phyloP scores from a whole-genome alignment of 2,329 filamentous ascomycete species.

The Phialophora expanda region DNA sequence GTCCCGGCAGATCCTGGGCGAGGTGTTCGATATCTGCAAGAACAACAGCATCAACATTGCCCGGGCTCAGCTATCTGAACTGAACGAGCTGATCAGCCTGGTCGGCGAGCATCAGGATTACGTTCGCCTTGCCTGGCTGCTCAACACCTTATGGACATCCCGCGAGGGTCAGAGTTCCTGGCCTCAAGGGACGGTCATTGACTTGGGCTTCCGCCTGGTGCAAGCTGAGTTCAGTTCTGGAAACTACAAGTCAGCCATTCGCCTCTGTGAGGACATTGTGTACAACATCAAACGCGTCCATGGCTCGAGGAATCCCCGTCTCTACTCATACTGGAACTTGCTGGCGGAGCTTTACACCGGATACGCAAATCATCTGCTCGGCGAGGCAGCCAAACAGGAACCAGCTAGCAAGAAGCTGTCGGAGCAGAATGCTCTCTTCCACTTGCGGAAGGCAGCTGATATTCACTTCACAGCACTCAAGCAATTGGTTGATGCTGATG shows the following conservation, averaged over 20 bases:
- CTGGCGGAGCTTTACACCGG: slow-evolving; percentile 48
- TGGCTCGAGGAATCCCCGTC: slow-evolving; percentile 43
- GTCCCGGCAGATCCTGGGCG: slow-evolving; percentile 45
- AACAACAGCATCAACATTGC: slow-evolving; percentile 44
- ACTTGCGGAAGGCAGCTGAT: slow-evolving; percentile 46
- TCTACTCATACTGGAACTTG: slow-evolving; percentile 18
- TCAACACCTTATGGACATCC: slow-evolving; percentile 55
- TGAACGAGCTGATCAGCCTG: slow-evolving; percentile 47
- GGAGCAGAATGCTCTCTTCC: slow-evolving; percentile 27
- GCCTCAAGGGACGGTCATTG: slow-evolving; percentile 54
- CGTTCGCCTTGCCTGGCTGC: slow-evolving; percentile 47
- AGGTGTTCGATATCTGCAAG: slow-evolving; percentile 43
- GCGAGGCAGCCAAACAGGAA: slow-evolving; percentile 14
- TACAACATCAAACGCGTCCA: slow-evolving; percentile 62
- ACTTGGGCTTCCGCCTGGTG: slow-evolving; percentile 60
- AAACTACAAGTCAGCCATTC: slow-evolving; percentile 51
- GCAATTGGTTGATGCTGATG: slow-evolving; percentile 14
- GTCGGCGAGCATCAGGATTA: slow-evolving; percentile 49
- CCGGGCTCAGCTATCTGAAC: slow-evolving; percentile 45
- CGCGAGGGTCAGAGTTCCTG: slow-evolving; percentile 54
- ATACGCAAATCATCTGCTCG: slow-evolving; percentile 11
- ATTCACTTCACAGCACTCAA: slow-evolving; percentile 40
- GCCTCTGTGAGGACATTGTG: slow-evolving; percentile 59
- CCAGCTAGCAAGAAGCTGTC: slow-evolving; percentile 20
- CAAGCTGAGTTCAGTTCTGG: slow-evolving; percentile 59